phyloP scores from a whole-genome alignment of 139 green algal species.

The Coelastrella sp. region DNA sequence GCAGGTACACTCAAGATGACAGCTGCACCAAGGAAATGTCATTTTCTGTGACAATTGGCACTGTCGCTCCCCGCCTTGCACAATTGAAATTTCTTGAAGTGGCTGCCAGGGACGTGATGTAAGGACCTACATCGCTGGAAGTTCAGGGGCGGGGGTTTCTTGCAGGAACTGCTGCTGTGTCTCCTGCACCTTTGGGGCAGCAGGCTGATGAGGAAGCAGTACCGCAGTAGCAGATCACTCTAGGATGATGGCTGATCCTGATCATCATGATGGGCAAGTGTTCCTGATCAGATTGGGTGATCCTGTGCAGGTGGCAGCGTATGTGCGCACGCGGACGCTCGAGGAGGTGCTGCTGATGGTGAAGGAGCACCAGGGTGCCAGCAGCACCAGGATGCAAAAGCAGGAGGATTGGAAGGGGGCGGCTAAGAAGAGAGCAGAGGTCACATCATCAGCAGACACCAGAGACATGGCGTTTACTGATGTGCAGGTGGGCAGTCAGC shows the following conservation, averaged over 20 bases:
- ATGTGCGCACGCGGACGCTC: slow-evolving; percentile 84
- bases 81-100: too few species aligned
- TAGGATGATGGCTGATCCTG: too few species aligned
- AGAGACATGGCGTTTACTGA: slow-evolving; percentile 77
- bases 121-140: not conserved
- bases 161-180: too few species aligned
- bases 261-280: too few species aligned
- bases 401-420: slow-evolving; percentile 73
- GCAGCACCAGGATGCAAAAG: slow-evolving; percentile 52
- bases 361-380: slow-evolving; percentile 77
- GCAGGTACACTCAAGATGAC: slow-evolving; percentile 74
- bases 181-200: too few species aligned
- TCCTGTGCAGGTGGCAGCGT: slow-evolving; percentile 68
- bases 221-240: too few species aligned
- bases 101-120: too few species aligned
- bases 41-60: too few species aligned
- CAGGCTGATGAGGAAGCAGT: too few species aligned
- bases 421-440: slow-evolving; percentile 70
- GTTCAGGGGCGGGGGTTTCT: too few species aligned
- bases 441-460: slow-evolving; percentile 59
- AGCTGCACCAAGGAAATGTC: not conserved
- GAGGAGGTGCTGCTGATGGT: slow-evolving; percentile 92
- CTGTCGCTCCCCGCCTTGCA: too few species aligned
- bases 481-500: slow-evolving; percentile 61
- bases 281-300: not conserved